Percentiles rank a stretch among this genome's conserved stretches.
These are phyloP conservation scores for Talaromyces nanjingensis DNA, from an alignment of 495 filamentous ascomycete genomes.

Conservation along the genomic window DNA sequence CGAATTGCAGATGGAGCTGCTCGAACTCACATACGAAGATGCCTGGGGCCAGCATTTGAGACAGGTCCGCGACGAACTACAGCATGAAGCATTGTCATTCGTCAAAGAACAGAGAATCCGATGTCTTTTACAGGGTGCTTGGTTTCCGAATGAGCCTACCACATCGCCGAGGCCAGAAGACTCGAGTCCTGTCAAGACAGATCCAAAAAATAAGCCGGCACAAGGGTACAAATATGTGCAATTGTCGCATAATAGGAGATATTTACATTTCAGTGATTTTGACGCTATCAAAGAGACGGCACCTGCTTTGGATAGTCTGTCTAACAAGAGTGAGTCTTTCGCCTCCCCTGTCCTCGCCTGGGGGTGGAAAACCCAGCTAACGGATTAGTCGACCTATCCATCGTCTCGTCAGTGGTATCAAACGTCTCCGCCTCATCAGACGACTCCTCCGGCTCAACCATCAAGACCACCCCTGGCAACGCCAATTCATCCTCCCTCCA, in stretches of 20 bases:
- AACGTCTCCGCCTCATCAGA: slow-evolving; percentile 64
- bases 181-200: slow-evolving; percentile 14
- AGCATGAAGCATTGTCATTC: slow-evolving; percentile 88
- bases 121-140: slow-evolving; percentile 82
- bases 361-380: too few species aligned
- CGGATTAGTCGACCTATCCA: slow-evolving; percentile 67
- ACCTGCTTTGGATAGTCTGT: slow-evolving; percentile 66
- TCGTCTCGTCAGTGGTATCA: slow-evolving; percentile 85
- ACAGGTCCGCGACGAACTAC: slow-evolving; percentile 88
- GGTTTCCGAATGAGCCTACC: slow-evolving; percentile 63
- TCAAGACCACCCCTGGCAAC: slow-evolving; percentile 34
- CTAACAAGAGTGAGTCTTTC: slow-evolving; percentile 58
- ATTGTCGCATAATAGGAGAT: slow-evolving; percentile 84
- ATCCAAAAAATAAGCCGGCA: slow-evolving; percentile 10
- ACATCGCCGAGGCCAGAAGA: slow-evolving; percentile 28
- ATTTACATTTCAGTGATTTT: slow-evolving; percentile 90
- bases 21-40: slow-evolving; percentile 87
- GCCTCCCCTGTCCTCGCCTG: neutral
- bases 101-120: slow-evolving; percentile 94
- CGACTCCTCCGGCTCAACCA: slow-evolving; percentile 46
- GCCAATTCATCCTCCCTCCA: neutral
- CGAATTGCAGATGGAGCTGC: slow-evolving; percentile 88
- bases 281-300: slow-evolving; percentile 53
- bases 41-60: slow-evolving; percentile 86
- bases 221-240: slow-evolving; percentile 73